Evolutionary conservation across 345 rosid species (phyloP), one percentile per base, ranked within the genome.

Genomic region (Boechera retrofracta): DNA sequence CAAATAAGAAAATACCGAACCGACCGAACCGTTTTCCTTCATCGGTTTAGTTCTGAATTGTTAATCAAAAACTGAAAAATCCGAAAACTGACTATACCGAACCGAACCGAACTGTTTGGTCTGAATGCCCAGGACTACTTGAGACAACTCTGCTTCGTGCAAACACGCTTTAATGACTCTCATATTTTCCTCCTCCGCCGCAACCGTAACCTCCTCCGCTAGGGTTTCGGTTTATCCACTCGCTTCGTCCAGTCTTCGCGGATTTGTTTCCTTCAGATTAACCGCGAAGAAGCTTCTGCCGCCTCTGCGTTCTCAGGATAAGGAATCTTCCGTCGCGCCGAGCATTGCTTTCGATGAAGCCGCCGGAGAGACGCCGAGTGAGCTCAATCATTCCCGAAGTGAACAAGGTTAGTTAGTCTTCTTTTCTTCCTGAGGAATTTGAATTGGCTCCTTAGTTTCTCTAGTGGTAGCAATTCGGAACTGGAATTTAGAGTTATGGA

Each of bases 351-450:
- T 64, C 21, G 65, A 35, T 57, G 83, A 48, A 15, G 75, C 39
- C 21, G 4, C 45, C 75, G 72, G 7, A 66, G 74, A 28, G 73
- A 47, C 58, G 78, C 62, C 28, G 38, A 15, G 31, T 64, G 81
- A 77, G 80, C 71, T 66, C 39, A 76, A 57, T 71, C 93, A 85
- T 77, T 80, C 88, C 3, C 92, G 79, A 36, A 84, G 87, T 32
- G 97, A 86, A 74, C 71, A 88, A 86, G 99, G 99, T 95, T 70
- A 58, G 45, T 64, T 44, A 13, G 49, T 61, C 70, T 60, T 57
- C 60, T 24, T 67, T 38, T 38, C 59, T 36, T 35, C 52, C 71
- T 9, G 21, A 71, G 45, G 13, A 69, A 67, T 68, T 31, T 67
- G 32, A 73, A 33, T 49, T 47, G 48, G 42, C 10, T 65, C 2